phyloP scores from a whole-genome alignment of 139 green algal genomes.

The Diplosphaera chodatii region DNA sequence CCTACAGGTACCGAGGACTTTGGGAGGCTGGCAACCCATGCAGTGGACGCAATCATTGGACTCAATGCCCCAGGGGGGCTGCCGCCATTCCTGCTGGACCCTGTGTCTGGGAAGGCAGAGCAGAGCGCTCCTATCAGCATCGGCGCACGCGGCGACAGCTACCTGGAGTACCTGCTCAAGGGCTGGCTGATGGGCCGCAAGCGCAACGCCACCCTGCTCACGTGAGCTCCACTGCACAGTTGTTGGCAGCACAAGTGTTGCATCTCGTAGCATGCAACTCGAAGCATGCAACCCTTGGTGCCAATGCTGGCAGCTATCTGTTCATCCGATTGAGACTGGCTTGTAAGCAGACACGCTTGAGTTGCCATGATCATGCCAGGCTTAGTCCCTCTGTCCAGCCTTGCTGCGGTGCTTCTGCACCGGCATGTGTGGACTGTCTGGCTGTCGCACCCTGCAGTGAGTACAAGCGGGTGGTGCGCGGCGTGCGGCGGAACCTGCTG shows the following conservation, averaged over 20 bases:
- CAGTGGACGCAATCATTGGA: neutral
- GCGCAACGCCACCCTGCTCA: constrained; percentile 4
- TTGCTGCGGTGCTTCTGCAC: too few species aligned
- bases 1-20: neutral
- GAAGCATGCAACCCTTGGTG: too few species aligned
- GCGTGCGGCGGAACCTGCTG: constrained; percentile 60
- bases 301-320: too few species aligned
- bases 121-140: constrained; percentile 19
- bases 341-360: too few species aligned
- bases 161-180: constrained; percentile 89
- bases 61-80: constrained; percentile 7
- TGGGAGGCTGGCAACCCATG: neutral
- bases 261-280: too few species aligned
- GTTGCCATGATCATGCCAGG: too few species aligned
- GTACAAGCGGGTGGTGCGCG: constrained; percentile 50
- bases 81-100: constrained; percentile 16
- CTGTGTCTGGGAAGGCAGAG: constrained; percentile 1
- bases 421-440: too few species aligned
- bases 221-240: too few species aligned
- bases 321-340: too few species aligned
- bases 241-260: too few species aligned
- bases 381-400: too few species aligned
- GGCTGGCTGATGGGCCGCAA: constrained; percentile 46
- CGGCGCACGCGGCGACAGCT: constrained; percentile 48
- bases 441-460: constrained; percentile 10